These are phyloP conservation scores for Acacia confusa DNA, from an alignment of 306 rosid genomes.

Conservation along the genomic window DNA sequence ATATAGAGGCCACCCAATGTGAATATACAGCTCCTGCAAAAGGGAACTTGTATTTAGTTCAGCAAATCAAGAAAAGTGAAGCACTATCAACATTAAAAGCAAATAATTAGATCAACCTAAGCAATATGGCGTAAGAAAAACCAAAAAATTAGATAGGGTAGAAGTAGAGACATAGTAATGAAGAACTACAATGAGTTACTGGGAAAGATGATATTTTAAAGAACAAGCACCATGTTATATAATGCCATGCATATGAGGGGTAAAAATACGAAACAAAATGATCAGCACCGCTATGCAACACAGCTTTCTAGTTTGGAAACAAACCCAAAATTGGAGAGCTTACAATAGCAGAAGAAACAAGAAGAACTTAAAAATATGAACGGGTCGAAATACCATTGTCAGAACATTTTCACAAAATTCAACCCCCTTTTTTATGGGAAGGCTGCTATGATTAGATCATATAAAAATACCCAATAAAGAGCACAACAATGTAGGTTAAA, in stretches of 20 bases:
- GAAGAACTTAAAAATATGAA: neutral
- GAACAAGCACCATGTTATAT: neutral
- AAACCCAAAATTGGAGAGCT: neutral
- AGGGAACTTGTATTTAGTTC: conserved; percentile 22
- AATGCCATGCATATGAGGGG: neutral
- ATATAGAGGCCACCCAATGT: conserved; percentile 96
- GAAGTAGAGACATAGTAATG: neutral
- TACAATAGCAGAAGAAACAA: neutral
- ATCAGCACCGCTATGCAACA: neutral
- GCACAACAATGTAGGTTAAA: neutral
- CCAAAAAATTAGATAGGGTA: neutral
- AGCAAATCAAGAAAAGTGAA: neutral
- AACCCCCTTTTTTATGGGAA: neutral
- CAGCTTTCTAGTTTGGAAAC: neutral
- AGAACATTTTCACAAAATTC: neutral
- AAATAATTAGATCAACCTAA: neutral
- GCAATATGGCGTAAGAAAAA: neutral
- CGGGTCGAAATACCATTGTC: neutral
- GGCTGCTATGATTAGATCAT: neutral
- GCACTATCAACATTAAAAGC: neutral
- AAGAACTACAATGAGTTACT: neutral
- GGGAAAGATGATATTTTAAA: neutral
- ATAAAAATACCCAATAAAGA: neutral
- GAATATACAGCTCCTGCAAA: conserved; percentile 77
- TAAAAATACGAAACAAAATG: neutral